Base-by-base conservation (phyloP, 2,329 filamentous ascomycete species). In the Calonectria henricotiae region DNA sequence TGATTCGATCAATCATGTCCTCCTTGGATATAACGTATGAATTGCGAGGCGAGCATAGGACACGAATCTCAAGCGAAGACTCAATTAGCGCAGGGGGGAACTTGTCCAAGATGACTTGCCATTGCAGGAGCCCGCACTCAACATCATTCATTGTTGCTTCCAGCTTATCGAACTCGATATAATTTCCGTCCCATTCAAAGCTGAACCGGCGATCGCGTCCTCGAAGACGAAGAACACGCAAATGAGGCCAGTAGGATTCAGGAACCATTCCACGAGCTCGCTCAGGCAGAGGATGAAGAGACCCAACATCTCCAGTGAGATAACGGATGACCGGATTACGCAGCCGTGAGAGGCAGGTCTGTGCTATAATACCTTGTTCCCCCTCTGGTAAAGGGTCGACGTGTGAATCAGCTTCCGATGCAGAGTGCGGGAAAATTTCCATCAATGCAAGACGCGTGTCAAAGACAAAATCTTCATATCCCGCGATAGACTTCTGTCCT, bases 251-350 rank as follows among this genome's bases (percentile, higher is more conserved):
- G 5, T 80, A 74, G 0, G 62, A 54, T 1, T 76, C 72, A 0
- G 79, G 62, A 1, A 84, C 32, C 0, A 67, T 17, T 1, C 55
- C 39, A 1, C 39, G 44, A 2, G 75, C 68, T 0, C 68, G 5
- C 0, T 77, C 63, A 0, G 83, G 78, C 0, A 85, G 67, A 1
- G 77, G 51, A 37, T 84, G 83, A 0, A 86, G 44, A 0, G 83
- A 85, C 0, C 81, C 83, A 0, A 86, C 25, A 32, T 86, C 85
- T 0, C 84, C 84, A 0, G 81, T 83, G 3, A 84, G 68, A 62
- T 86, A 86, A 32, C 85, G 82, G 1, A 86, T 77, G 0, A 86
- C 74, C 0, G 85, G 85, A 12, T 87, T 83, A 0, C 83, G 80
- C 2, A 85, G 71, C 0, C 83, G 80, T 25, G 81, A 78, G 0